Base-by-base conservation (phyloP, 202 grass and related monocot genomes). In the Miscanthus sacchariflorus region DNA sequence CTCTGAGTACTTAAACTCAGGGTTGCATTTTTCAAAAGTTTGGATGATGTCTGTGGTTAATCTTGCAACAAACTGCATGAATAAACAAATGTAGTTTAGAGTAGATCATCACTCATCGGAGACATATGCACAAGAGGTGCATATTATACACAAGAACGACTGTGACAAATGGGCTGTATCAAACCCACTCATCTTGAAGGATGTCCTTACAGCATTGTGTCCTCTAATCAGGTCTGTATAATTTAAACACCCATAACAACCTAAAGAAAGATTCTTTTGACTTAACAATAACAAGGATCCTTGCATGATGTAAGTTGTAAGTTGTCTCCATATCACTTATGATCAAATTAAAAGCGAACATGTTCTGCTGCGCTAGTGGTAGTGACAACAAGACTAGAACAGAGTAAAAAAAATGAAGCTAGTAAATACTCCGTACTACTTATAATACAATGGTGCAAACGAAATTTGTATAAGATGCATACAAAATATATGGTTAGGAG, bases 11-110 rank as follows among this genome's bases (percentile, higher is more conserved):
- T 85, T 92, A 86, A 97, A 97, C 79, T 86, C 76, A 19, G 93
- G 88, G 66, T 93, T 99, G 82, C 97, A 99, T 81, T 81, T 95
- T 83, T 82, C 79, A 87, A 92, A 99, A 56, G 91, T 99, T 82
- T 90, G 90, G 82, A 93, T 2, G 82, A 99, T 95, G 65, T 86
- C 82, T 83, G 87, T 92, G 54, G 97, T 99, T 84, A 99, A 88
- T 86, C 91, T 95, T 87, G 81, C 86, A 76, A 95, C 93, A 78
- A 95, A 84, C 97, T 99, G 91, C 85, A 90, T 80, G 38, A 76
- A 90, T 82, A 89, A 82, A 89, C n/a, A 79, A 40, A 0, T 86
- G 83, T 27, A 65, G 43, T 88, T 88, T 42, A 93, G 89, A 83
- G 59, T 59, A 63, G 74, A 45, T 23, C 48, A 80, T 89, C 79